Percentiles rank a stretch among this genome's conserved stretches.
Evolutionary conservation across 345 rosid species (phyloP).

Genomic region (Populus pruinosa): DNA sequence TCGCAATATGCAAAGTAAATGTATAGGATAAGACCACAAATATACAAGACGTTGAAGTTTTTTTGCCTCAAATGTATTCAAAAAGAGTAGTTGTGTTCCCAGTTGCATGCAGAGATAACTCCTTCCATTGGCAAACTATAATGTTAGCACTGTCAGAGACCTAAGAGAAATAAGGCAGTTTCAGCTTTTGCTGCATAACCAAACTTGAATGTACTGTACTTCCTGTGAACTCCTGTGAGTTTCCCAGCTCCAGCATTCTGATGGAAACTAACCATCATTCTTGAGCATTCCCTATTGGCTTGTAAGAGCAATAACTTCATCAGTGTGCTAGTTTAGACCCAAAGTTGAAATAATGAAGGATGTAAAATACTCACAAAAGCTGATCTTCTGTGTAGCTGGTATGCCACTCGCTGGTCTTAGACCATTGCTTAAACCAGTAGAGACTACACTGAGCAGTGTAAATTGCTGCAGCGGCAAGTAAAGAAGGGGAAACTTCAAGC

Average conservation of each 20-base stretch:
- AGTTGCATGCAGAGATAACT: no score
- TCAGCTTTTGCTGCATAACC: constrained; percentile 64
- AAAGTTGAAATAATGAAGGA: background rate
- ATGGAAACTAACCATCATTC: constrained; percentile 62
- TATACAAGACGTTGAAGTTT: no score
- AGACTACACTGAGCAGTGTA: constrained; percentile 74
- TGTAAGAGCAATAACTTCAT: background rate
- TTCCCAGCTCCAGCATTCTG: constrained; percentile 63
- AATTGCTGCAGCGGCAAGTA: constrained; percentile 75
- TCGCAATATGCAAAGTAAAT: background rate
- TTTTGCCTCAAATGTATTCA: no score
- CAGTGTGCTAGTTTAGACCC: background rate
- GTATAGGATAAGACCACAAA: no score
- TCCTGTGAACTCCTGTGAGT: constrained; percentile 81
- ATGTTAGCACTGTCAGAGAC: background rate
- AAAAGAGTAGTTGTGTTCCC: no score
- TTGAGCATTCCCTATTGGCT: constrained; percentile 63
- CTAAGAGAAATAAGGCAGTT: constrained; percentile 49
- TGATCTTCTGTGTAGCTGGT: constrained; percentile 63
- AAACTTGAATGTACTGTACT: constrained; percentile 66
- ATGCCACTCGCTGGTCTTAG: constrained; percentile 64
- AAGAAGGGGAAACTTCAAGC: constrained; percentile 76
- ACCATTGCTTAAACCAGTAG: constrained; percentile 71
- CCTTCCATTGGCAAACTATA: background rate
- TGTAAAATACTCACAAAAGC: constrained; percentile 55